These are phyloP conservation scores for Fusarium praegraminearum DNA, from an alignment of 2,329 filamentous ascomycete genomes.

Conservation along the genomic window DNA sequence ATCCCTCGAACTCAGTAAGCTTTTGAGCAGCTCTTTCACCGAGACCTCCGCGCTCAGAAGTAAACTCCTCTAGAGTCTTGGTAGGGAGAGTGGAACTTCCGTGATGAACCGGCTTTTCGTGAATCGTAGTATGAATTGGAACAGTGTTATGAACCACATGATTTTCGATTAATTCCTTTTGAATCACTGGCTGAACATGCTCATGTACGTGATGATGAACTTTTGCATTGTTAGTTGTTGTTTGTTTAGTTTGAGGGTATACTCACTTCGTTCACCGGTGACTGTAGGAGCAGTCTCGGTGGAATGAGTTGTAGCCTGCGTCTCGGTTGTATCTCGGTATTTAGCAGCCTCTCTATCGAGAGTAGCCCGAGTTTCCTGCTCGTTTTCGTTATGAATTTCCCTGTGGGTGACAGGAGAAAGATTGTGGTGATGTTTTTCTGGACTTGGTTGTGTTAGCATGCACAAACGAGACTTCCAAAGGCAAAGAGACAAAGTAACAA, in stretches of 20 bases:
- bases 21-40: constrained; percentile 64
- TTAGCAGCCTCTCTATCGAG: constrained; percentile 63
- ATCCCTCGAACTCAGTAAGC: constrained; percentile 71
- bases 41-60: constrained; percentile 59
- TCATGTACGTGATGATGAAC: constrained; percentile 67
- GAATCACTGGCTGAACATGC: constrained; percentile 76
- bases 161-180: constrained; percentile 76
- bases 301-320: constrained; percentile 49
- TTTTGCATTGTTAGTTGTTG: background rate
- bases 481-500: too few species aligned
- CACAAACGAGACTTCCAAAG: too few species aligned
- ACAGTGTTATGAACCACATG: constrained; percentile 78
- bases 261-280: constrained; percentile 45
- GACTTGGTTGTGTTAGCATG: constrained; percentile 47
- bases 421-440: constrained; percentile 73
- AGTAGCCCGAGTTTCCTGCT: constrained; percentile 58
- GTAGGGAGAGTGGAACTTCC: constrained; percentile 71
- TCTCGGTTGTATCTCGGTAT: constrained; percentile 48
- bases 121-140: constrained; percentile 74
- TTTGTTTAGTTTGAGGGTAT: too few species aligned
- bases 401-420: constrained; percentile 70
- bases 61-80: constrained; percentile 74
- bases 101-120: constrained; percentile 75
- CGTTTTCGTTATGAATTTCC: constrained; percentile 70
- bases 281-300: constrained; percentile 45